These are phyloP conservation scores for Melastoma candidum DNA, from an alignment of 441 rosid genomes.

Conservation along the genomic window DNA sequence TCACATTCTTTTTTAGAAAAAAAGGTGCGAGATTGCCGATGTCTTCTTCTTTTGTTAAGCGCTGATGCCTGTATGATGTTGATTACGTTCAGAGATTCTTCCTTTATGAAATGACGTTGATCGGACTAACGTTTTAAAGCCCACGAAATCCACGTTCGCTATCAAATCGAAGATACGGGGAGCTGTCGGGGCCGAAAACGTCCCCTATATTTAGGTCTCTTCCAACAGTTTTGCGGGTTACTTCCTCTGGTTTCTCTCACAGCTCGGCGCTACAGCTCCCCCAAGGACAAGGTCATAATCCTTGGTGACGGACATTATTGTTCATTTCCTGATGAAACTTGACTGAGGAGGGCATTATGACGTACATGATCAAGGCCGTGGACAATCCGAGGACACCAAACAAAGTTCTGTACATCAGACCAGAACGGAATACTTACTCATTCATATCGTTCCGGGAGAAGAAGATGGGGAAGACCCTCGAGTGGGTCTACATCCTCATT, in stretches of 20 bases:
- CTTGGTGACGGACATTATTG: constrained; percentile 43
- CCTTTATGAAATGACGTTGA: constrained; percentile 49
- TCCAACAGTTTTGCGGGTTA: constrained; percentile 42
- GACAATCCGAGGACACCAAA: constrained; percentile 67
- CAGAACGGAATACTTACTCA: constrained; percentile 37
- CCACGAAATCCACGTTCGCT: constrained; percentile 31
- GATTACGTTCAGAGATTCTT: constrained; percentile 28
- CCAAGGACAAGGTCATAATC: constrained; percentile 50
- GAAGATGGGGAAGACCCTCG: constrained; percentile 41
- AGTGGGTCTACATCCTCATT: constrained; percentile 39
- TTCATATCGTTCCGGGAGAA: constrained; percentile 55
- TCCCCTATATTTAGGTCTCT: constrained; percentile 42
- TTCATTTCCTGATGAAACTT: constrained; percentile 6
- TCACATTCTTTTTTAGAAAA: no score
- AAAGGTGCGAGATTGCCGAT: no score
- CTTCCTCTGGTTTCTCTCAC: constrained; percentile 39
- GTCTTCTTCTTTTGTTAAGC: no score
- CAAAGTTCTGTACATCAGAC: constrained; percentile 45
- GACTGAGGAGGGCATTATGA: constrained; percentile 40
- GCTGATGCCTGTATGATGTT: background rate
- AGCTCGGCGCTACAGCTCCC: constrained; percentile 37
- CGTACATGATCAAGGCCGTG: constrained; percentile 46
- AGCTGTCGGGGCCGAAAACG: constrained; percentile 28
- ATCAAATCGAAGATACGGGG: constrained; percentile 33
- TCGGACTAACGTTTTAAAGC: constrained; percentile 33